Percentiles rank a stretch among this genome's conserved stretches.
phyloP scores from a whole-genome alignment of 805 yeast species.

The Metschnikowia santaceciliae region DNA sequence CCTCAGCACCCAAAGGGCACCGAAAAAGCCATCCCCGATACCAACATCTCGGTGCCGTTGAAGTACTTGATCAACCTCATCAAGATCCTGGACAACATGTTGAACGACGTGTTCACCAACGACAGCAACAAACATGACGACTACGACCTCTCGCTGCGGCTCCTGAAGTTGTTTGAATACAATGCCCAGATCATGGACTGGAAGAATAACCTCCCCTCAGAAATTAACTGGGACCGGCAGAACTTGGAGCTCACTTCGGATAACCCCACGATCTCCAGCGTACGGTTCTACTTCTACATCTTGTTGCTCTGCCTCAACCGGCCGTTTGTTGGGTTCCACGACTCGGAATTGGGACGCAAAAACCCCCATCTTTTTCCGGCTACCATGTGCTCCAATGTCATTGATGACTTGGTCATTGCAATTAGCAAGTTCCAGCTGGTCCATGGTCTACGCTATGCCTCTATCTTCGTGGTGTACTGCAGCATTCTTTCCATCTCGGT shows the following conservation, averaged over 20 bases:
- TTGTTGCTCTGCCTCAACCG: slow-evolving; percentile 55
- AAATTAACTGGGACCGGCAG: slow-evolving; percentile 46
- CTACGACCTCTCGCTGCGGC: slow-evolving; percentile 38
- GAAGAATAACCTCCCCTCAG: slow-evolving; percentile 47
- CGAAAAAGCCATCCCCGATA: slow-evolving; percentile 8
- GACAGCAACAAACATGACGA: slow-evolving; percentile 29
- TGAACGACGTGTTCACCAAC: slow-evolving; percentile 42
- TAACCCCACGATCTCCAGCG: slow-evolving; percentile 51
- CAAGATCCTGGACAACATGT: slow-evolving; percentile 42
- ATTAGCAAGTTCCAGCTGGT: slow-evolving; percentile 32
- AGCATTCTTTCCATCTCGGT: slow-evolving; percentile 44
- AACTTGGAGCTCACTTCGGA: slow-evolving; percentile 40
- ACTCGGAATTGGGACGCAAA: slow-evolving; percentile 8
- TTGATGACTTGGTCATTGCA: slow-evolving; percentile 40
- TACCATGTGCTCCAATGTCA: slow-evolving; percentile 34
- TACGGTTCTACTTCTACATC: slow-evolving; percentile 56
- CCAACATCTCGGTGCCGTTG: slow-evolving; percentile 43
- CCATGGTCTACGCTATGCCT: slow-evolving; percentile 41
- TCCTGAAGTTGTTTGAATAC: slow-evolving; percentile 39
- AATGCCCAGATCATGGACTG: slow-evolving; percentile 50
- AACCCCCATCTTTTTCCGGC: slow-evolving; percentile 27
- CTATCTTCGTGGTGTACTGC: slow-evolving; percentile 46
- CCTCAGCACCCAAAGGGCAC: slow-evolving; percentile 15
- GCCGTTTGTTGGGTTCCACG: slow-evolving; percentile 47
- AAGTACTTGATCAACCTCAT: slow-evolving; percentile 40